phyloP scores from a whole-genome alignment of 2,329 filamentous ascomycete genomes.

The Botrytis squamosa region DNA sequence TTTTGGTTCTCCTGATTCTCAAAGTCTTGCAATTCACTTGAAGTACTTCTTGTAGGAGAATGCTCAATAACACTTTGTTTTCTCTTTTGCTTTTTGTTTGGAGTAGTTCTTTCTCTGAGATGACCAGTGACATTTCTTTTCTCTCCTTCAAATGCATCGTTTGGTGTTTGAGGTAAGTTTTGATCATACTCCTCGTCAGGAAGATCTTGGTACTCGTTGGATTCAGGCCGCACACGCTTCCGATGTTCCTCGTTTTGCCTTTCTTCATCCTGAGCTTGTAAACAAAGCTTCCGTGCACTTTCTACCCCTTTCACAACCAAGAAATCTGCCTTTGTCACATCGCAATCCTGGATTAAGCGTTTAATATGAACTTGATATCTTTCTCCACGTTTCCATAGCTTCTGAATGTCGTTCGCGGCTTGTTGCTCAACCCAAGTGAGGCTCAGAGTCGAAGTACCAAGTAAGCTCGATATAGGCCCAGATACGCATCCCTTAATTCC shows the following conservation, averaged over 20 bases:
- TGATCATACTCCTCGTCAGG: background rate
- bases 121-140: background rate
- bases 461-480: background rate
- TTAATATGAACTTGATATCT: background rate
- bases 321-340: background rate
- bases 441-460: background rate
- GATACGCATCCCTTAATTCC: background rate
- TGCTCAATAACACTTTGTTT: background rate
- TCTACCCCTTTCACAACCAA: background rate
- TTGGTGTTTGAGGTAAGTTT: background rate
- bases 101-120: background rate
- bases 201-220: background rate
- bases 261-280: background rate
- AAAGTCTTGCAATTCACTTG: background rate
- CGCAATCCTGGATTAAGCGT: background rate
- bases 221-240: background rate
- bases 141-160: background rate
- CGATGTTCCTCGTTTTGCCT: fast-evolving
- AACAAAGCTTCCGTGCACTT: background rate
- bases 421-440: background rate
- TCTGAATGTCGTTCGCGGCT: background rate
- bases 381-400: background rate
- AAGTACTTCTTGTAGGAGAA: background rate
- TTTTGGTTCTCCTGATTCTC: background rate
- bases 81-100: background rate